A percentile compares a stretch with the other conserved stretches of the same genome.
Evolutionary conservation across 1,284 basidiomycete genomes (phyloP).

Genomic region (Thecaphora thlaspeos): DNA sequence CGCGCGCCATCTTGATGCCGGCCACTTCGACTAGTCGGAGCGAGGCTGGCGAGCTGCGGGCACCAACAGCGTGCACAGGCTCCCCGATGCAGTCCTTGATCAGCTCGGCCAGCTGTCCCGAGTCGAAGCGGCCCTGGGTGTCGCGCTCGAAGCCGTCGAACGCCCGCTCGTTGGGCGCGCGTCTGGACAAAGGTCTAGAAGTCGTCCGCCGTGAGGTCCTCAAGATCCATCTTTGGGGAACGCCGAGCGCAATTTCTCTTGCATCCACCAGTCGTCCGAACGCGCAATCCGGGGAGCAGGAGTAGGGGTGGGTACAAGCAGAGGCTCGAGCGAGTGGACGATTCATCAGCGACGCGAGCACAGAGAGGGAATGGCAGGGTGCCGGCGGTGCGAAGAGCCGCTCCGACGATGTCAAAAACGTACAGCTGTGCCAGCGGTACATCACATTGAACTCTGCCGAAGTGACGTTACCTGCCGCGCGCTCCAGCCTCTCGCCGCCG

Average conservation of each 20-base stretch:
- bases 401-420: too few species aligned
- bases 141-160: constrained; percentile 66
- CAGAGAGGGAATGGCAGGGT: too few species aligned
- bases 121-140: constrained; percentile 66
- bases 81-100: constrained; percentile 60
- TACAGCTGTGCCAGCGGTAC: constrained; percentile 19
- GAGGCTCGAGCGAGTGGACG: too few species aligned
- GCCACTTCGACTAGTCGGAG: constrained; percentile 77
- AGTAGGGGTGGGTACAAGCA: too few species aligned
- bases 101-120: constrained; percentile 67
- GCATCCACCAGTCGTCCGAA: constrained; percentile 25
- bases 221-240: constrained; percentile 10
- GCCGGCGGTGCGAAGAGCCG: too few species aligned
- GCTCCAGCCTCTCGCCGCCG: constrained; percentile 7
- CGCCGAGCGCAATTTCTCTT: constrained; percentile 5
- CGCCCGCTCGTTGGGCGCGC: constrained; percentile 66
- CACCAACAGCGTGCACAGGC: constrained; percentile 73
- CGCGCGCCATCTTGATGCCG: constrained; percentile 73
- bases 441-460: constrained; percentile 14
- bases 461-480: constrained; percentile 15
- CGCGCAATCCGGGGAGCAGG: too few species aligned
- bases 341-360: too few species aligned
- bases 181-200: constrained; percentile 62
- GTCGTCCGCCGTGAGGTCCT: constrained; percentile 64
- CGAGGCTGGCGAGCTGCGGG: constrained; percentile 70